Conservation (phyloP, 805 yeast species). For the Maudiozyma turicensis region DNA sequence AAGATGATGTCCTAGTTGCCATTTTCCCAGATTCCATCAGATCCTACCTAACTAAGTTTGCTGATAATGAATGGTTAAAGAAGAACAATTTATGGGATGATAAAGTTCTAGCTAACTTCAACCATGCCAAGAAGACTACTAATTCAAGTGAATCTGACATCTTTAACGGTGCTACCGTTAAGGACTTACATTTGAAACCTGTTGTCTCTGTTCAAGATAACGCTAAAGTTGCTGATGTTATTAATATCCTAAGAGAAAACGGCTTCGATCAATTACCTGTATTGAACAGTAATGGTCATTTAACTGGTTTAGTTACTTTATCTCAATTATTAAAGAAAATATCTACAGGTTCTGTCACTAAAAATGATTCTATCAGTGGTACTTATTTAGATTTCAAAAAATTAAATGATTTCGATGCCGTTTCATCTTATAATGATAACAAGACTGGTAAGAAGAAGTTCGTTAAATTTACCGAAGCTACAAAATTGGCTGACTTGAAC, state of each 20-base stretch:
- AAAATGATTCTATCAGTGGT: slow-evolving; percentile 40
- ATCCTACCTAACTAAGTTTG: slow-evolving; percentile 78
- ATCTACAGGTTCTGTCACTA: slow-evolving; percentile 50
- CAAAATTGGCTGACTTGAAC: slow-evolving; percentile 60
- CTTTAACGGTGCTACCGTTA: slow-evolving; percentile 48
- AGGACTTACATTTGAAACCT: slow-evolving; percentile 65
- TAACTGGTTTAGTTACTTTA: slow-evolving; percentile 68
- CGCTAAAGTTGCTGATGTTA: slow-evolving; percentile 54
- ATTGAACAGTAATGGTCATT: slow-evolving; percentile 43
- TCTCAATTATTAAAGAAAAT: slow-evolving; percentile 60
- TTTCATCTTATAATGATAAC: slow-evolving; percentile 52
- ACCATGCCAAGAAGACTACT: slow-evolving; percentile 13
- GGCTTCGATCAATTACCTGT: slow-evolving; percentile 86
- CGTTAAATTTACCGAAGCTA: slow-evolving; percentile 52
- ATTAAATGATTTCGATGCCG: slow-evolving; percentile 48
- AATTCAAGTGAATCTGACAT: slow-evolving; percentile 31
- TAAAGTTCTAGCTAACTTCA: slow-evolving; percentile 31
- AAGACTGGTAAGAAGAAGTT: slow-evolving; percentile 58
- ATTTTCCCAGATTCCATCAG: slow-evolving; percentile 82
- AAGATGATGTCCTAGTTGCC: slow-evolving; percentile 66
- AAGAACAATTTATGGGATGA: slow-evolving; percentile 64
- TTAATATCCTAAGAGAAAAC: slow-evolving; percentile 59
- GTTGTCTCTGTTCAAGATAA: slow-evolving; percentile 61
- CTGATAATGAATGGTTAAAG: slow-evolving; percentile 86
- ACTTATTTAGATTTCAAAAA: slow-evolving; percentile 63